Evolutionary conservation across 1,284 basidiomycete species (phyloP), one percentile per base, ranked within the genome.

Genomic region (Coniferiporia weirii): DNA sequence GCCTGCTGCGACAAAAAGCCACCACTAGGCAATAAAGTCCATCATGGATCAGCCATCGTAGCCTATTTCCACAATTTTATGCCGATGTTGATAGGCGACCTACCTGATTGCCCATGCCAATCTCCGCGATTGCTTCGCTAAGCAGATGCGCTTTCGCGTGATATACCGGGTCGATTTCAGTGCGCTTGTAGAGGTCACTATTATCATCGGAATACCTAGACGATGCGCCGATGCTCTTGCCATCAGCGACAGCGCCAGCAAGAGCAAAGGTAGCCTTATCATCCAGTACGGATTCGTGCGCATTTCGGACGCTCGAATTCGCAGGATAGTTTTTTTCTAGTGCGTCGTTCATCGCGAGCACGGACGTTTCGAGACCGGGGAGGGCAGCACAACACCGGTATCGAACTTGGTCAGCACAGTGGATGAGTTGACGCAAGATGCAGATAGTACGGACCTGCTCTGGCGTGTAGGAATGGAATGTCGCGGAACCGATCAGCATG

Each of bases 71-170:
- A n/a, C n/a, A n/a, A n/a, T n/a, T n/a, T n/a, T n/a, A n/a, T n/a
- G n/a, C 7, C 13, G 32, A 20, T 15, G 40, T 57, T 54, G 36
- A 48, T 52, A 17, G n/a, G 22, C 57, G 45, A 56, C 73, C 57
- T 61, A 81, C 81, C 73, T 88, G 86, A 66, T 74, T 79, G 4
- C 87, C 87, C 81, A 88, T 87, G 4, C 87, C 87, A 48, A 89
- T 83, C 55, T 85, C 81, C 67, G 85, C 83, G 10, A 90, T 73
- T 0, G 85, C 86, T 56, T 80, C 76, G 62, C 88, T 89, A 58
- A 89, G 69, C 7, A 87, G 72, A 4, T 75, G 72, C 1, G 84
- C 82, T 63, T 88, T 88, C 19, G 78, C 81, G 59, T 79, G 77
- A 63, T 89, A 88, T 1, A 84, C 73, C 0, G 82, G 83, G 64